Base-by-base conservation (phyloP, 208 protist species). In the Trypanosoma conorhini region DNA sequence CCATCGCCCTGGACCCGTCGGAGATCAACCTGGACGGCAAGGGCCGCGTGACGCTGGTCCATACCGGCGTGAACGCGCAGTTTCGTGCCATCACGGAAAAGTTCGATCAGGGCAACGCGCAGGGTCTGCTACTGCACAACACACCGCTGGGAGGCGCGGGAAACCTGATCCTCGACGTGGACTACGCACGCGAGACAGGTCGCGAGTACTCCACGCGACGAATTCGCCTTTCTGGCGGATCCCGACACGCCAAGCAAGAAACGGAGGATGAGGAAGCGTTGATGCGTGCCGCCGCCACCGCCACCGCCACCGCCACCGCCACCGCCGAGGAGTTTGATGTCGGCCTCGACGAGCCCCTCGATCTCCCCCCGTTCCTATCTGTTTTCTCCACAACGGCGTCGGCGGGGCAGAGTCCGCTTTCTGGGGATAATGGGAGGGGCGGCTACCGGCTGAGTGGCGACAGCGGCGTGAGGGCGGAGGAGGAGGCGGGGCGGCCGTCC, bases 11-110 rank as follows among this genome's bases (percentile, higher is more conserved):
- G 50, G 83, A 92, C 63, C 78, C 77, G 7, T 72, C 81, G 22
- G 91, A 96, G 67, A 94, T 96, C 67, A 94, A 96, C 62, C 80
- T 96, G 8, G 91, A 96, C 63, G 77, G 75, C 72, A 88, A 88
- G 63, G 76, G 76, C 24, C 81, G 83, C 48, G 76, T 80, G 44
- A 83, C 89, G 28, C 83, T 96, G 51, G 90, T 80, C 38, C 88
- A 90, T 56, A 82, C 79, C 5, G 86, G 85, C 42, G 71, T 96
- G 19, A 92, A 85, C 66, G 89, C 91, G 38, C 91, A 94, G 78
- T 96, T 96, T 64, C 84, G 91, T 51, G 88, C 91, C 64, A 88
- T 96, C 42, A 96, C 89, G 31, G 90, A 93, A 68, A 91, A 91
- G 68, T 96, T 96, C 70, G 91, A 96, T 62, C 91, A 96, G 55